These are phyloP conservation scores for Kalmanozyma brasiliensis DNA, from an alignment of 1,284 basidiomycete genomes.

Conservation along the genomic window DNA sequence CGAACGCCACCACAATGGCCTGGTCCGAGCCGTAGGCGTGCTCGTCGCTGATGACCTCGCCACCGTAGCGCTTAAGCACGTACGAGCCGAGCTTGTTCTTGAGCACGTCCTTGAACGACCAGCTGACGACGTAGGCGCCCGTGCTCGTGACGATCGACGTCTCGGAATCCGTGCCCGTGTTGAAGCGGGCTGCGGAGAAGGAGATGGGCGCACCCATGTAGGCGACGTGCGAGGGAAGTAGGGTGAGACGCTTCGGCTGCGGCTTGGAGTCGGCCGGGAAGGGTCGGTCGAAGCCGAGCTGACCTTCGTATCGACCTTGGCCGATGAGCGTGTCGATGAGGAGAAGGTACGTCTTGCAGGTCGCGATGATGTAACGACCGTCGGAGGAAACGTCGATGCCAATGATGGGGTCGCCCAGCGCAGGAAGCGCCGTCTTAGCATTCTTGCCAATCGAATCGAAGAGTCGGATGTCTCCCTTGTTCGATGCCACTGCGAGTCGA, in stretches of 20 bases:
- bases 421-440: constrained; percentile 97
- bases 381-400: constrained; percentile 94
- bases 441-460: constrained; percentile 98
- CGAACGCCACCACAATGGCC: constrained; percentile 90
- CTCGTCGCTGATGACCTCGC: constrained; percentile 55
- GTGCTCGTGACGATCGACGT: constrained; percentile 96
- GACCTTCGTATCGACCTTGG: constrained; percentile 86
- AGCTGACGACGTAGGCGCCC: constrained; percentile 85
- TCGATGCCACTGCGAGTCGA: constrained; percentile 89
- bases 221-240: constrained; percentile 90
- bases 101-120: constrained; percentile 94
- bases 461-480: constrained; percentile 95
- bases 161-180: constrained; percentile 81
- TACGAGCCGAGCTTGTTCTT: constrained; percentile 89
- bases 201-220: constrained; percentile 90
- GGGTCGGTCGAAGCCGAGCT: constrained; percentile 89
- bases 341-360: constrained; percentile 91
- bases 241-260: constrained; percentile 85
- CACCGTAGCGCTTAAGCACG: constrained; percentile 82
- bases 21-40: constrained; percentile 79
- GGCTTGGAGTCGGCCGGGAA: constrained; percentile 96
- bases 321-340: constrained; percentile 96
- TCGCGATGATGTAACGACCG: constrained; percentile 94
- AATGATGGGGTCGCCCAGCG: constrained; percentile 92
- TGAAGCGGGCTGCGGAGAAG: constrained; percentile 95